A percentile compares a stretch with the other conserved stretches of the same genome.
These are phyloP conservation scores for Ciborinia camelliae DNA, from an alignment of 2,329 filamentous ascomycete species.

Conservation along the genomic window DNA sequence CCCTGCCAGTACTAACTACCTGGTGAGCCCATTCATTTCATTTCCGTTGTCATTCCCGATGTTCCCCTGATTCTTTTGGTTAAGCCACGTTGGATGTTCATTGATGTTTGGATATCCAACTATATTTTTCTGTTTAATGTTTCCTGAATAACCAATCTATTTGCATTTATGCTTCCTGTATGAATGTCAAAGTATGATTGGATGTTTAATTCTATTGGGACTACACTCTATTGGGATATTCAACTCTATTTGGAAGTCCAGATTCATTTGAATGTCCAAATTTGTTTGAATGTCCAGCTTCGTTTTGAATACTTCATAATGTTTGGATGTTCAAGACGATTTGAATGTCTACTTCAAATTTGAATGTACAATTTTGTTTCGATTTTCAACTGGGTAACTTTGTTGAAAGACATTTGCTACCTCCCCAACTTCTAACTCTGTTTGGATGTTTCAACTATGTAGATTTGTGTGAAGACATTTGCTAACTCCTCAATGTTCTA, in stretches of 20 bases:
- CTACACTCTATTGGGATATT: neutral
- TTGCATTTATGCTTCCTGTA: neutral
- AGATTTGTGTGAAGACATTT: neutral
- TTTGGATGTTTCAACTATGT: neutral
- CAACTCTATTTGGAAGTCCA: neutral
- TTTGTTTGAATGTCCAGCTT: neutral
- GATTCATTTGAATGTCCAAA: neutral
- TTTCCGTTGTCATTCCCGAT: neutral
- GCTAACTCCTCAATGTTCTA: neutral
- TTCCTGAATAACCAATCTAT: neutral
- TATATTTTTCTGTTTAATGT: neutral
- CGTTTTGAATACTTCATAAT: neutral
- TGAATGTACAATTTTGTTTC: too few species aligned
- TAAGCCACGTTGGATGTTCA: neutral
- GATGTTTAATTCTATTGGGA: neutral
- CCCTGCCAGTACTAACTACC: constrained; percentile 89
- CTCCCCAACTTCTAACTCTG: neutral
- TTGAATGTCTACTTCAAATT: neutral
- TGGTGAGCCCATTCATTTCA: constrained; percentile 39
- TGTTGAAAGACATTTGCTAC: neutral
- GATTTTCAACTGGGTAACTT: neutral
- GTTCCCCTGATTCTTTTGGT: neutral
- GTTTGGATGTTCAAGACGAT: neutral
- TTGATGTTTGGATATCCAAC: neutral
- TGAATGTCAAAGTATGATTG: neutral